Evolutionary conservation across 2,329 filamentous ascomycete genomes (phyloP).

Genomic region (Madurella mycetomatis): DNA sequence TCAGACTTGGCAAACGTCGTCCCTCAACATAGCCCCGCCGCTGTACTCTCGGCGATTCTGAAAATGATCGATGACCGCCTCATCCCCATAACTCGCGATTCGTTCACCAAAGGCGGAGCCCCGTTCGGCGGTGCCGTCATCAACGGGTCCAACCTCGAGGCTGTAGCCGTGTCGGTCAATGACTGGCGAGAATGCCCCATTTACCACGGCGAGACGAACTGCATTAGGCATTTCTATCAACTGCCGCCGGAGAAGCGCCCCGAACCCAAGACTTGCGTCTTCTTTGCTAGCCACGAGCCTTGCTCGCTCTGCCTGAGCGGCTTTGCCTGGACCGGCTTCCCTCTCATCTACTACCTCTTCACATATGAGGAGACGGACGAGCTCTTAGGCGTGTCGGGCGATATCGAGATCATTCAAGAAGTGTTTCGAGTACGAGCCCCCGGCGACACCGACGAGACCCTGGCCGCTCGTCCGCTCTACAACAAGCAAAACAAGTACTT

Average conservation of each 20-base stretch:
- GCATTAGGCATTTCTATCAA: background rate
- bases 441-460: background rate
- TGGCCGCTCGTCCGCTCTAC: conserved; percentile 1
- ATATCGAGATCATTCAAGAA: background rate
- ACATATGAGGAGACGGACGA: background rate
- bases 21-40: background rate
- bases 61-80: background rate
- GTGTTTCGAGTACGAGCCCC: conserved; percentile 1
- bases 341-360: background rate
- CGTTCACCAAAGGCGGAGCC: background rate
- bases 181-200: background rate
- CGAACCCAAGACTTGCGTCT: background rate
- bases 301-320: background rate
- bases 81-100: background rate
- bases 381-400: background rate
- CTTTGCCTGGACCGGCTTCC: background rate
- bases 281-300: background rate
- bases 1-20: too few species aligned
- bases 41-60: background rate
- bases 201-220: background rate
- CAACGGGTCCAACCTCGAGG: background rate
- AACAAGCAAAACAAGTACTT: conserved; percentile 4
- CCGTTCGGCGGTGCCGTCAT: background rate
- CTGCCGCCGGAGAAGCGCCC: background rate
- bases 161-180: background rate